phyloP scores from a whole-genome alignment of 1,139 yeast species.

The Protomyces gravidus region DNA sequence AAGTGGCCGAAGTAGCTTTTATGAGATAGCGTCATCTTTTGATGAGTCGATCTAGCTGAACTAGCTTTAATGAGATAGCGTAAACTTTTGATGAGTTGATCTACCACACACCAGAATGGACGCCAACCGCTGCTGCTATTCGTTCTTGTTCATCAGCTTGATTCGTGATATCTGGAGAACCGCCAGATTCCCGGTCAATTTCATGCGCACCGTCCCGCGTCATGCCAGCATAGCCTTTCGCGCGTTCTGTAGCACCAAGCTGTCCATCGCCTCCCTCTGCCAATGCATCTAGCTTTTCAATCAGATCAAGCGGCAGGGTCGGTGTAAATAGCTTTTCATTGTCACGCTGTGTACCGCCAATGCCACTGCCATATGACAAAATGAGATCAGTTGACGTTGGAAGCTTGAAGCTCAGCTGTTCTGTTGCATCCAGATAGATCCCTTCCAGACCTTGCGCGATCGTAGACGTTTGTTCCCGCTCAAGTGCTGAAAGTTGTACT shows the following conservation, averaged over 20 bases:
- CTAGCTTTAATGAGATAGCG: too few relatives aligned
- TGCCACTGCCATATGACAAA: constrained; percentile 46
- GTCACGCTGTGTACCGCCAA: constrained; percentile 42
- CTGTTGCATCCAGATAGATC: constrained; percentile 32
- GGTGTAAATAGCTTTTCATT: constrained; percentile 44
- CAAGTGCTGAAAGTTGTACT: constrained; percentile 30
- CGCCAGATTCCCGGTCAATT: constrained; percentile 4
- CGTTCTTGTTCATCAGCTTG: constrained; percentile 10
- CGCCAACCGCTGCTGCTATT: constrained; percentile 20
- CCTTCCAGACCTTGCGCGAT: constrained; percentile 8
- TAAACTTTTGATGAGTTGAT: too few relatives aligned
- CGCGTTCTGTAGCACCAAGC: constrained; percentile 11
- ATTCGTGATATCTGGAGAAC: background rate
- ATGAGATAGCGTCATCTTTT: too few relatives aligned
- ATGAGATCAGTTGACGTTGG: constrained; percentile 45
- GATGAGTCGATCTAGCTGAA: too few relatives aligned
- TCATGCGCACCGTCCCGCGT: constrained; percentile 5
- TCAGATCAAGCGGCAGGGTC: constrained; percentile 42
- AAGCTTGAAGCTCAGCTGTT: constrained; percentile 41
- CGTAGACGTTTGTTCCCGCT: constrained; percentile 30
- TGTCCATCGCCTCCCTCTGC: background rate
- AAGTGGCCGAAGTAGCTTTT: too few relatives aligned
- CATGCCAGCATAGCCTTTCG: constrained; percentile 16
- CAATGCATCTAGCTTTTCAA: constrained; percentile 41
- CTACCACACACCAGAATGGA: constrained; percentile 21